phyloP scores from a whole-genome alignment of 371 early-diverging fungal species.

The Mucor indicus region DNA sequence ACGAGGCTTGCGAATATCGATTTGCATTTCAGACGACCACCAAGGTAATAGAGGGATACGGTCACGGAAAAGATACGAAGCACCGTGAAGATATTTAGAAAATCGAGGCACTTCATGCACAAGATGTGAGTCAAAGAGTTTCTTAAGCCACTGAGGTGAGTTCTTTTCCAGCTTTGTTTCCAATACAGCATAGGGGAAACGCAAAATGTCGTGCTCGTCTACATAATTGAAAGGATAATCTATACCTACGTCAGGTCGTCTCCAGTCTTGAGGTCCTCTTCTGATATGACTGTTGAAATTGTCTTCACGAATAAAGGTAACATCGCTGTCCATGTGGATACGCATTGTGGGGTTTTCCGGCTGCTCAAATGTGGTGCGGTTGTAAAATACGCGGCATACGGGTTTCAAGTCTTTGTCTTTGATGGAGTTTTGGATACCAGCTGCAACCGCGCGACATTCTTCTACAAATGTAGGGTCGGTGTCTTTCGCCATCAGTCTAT shows the following conservation, averaged over 20 bases:
- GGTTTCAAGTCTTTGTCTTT: conserved; percentile 78
- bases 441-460: conserved; percentile 67
- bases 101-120: conserved; percentile 98
- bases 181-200: conserved; percentile 96
- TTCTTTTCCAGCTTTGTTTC: conserved; percentile 97
- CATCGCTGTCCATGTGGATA: conserved; percentile 94
- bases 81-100: conserved; percentile 98
- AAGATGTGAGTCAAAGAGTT: conserved; percentile 83
- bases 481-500: conserved; percentile 72
- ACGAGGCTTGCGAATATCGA: conserved; percentile 80
- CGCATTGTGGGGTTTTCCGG: conserved; percentile 93
- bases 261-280: conserved; percentile 84
- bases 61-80: conserved; percentile 83
- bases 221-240: conserved; percentile 87
- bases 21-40: conserved; percentile 95
- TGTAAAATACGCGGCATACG: conserved; percentile 86
- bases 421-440: conserved; percentile 81
- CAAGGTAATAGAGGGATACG: conserved; percentile 93
- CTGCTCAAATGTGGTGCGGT: conserved; percentile 97
- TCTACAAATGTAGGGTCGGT: conserved; percentile 75
- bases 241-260: conserved; percentile 83
- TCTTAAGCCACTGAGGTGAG: conserved; percentile 91
- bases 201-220: conserved; percentile 73
- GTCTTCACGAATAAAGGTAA: conserved; percentile 97
- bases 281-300: conserved; percentile 56